Evolutionary conservation across 2,329 filamentous ascomycete species (phyloP).

Genomic region (Pyrenochaeta sp.): DNA sequence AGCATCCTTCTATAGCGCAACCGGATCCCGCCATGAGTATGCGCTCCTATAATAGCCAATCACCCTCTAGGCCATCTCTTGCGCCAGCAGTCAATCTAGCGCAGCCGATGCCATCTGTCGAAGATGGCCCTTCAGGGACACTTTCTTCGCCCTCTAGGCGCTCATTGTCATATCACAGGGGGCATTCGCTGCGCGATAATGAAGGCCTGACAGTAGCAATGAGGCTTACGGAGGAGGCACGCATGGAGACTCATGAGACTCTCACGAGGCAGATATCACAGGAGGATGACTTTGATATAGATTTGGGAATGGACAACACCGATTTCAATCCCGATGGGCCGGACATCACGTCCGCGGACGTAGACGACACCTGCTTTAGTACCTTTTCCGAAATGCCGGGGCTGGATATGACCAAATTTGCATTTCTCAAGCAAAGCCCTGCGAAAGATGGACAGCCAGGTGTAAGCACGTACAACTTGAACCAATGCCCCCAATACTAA

Average conservation of each 20-base stretch:
- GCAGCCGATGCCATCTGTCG: slow-evolving; percentile 18
- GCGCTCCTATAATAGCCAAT: slow-evolving; percentile 35
- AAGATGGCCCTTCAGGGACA: slow-evolving; percentile 19
- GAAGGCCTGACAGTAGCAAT: slow-evolving; percentile 50
- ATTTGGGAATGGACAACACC: slow-evolving; percentile 36
- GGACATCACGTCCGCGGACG: slow-evolving; percentile 44
- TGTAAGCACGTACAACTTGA: slow-evolving; percentile 13
- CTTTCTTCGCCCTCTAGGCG: slow-evolving; percentile 28
- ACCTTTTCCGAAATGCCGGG: slow-evolving; percentile 85
- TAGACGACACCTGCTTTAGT: slow-evolving; percentile 81
- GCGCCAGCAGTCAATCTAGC: slow-evolving; percentile 29
- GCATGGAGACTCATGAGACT: slow-evolving; percentile 27
- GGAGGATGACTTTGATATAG: slow-evolving; percentile 28
- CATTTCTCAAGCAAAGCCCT: slow-evolving; percentile 70
- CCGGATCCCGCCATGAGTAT: slow-evolving; percentile 37
- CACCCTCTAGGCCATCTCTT: slow-evolving; percentile 39
- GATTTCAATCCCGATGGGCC: slow-evolving; percentile 45
- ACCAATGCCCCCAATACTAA: slow-evolving; percentile 8
- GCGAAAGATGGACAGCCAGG: slow-evolving; percentile 46
- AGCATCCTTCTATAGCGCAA: slow-evolving; percentile 27
- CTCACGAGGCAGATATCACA: slow-evolving; percentile 32
- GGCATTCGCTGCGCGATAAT: slow-evolving; percentile 46
- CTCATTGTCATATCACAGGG: slow-evolving; percentile 28
- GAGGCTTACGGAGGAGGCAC: slow-evolving; percentile 43
- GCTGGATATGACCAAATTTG: slow-evolving; percentile 81